Percentiles rank a stretch among this genome's conserved stretches.
These are phyloP conservation scores for Zelonia costaricensis DNA, from an alignment of 208 protist genomes.

Conservation along the genomic window DNA sequence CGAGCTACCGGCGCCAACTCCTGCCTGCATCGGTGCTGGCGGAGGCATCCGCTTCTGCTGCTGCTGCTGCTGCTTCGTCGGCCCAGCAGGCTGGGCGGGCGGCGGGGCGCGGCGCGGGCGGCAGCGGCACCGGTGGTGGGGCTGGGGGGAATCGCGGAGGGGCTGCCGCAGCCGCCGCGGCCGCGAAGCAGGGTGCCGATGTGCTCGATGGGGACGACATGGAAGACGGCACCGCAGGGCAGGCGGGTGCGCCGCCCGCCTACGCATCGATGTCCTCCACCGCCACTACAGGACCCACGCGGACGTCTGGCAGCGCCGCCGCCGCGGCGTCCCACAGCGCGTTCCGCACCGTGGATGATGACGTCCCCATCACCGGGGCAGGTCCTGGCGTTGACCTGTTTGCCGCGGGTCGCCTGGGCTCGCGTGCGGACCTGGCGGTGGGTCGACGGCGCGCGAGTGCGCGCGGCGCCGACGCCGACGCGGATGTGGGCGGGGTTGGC, in stretches of 20 bases:
- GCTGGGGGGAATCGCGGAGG: too few species aligned
- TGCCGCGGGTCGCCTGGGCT: too few species aligned
- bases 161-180: neutral
- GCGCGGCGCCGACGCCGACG: neutral
- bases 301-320: neutral
- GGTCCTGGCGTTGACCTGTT: neutral
- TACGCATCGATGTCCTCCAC: conserved; percentile 5
- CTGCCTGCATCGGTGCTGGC: conserved; percentile 10
- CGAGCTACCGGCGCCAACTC: conserved; percentile 13
- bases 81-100: neutral
- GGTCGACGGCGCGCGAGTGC: neutral
- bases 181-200: neutral
- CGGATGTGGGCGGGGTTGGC: neutral
- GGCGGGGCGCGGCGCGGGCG: neutral
- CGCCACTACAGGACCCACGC: neutral
- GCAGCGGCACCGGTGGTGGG: neutral
- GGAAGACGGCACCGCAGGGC: neutral
- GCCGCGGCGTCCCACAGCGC: neutral
- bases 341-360: conserved; percentile 20
- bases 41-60: too few species aligned
- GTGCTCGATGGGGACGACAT: conserved; percentile 22
- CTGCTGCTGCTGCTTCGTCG: too few species aligned
- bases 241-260: neutral
- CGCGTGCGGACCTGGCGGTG: too few species aligned
- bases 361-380: neutral